Conservation (phyloP, 2,329 filamentous ascomycete genomes). For the Botrytis cinerea region DNA sequence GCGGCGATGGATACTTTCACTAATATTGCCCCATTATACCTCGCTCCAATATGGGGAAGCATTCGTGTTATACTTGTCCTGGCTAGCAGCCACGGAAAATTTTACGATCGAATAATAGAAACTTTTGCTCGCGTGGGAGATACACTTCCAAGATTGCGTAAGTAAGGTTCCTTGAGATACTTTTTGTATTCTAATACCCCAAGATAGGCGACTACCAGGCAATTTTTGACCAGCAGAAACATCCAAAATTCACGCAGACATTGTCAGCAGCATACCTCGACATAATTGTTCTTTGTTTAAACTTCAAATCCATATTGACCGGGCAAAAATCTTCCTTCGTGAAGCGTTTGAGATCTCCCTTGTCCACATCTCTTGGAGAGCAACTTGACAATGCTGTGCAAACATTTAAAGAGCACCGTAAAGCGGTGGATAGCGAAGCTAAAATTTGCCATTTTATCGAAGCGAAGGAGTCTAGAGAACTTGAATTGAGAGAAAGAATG, state of each 20-base stretch:
- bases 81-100: not conserved
- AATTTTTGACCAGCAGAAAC: not conserved
- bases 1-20: not conserved
- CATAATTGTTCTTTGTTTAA: not conserved
- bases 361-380: not conserved
- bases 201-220: not conserved
- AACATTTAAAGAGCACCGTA: not conserved
- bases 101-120: constrained; percentile 12
- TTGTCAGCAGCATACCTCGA: constrained; percentile 9
- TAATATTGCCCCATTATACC: not conserved
- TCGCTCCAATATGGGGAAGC: not conserved
- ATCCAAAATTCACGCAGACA: not conserved
- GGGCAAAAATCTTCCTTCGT: not conserved
- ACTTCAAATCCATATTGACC: not conserved
- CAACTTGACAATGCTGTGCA: constrained; percentile 10
- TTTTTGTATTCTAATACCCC: not conserved
- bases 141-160: constrained; percentile 7
- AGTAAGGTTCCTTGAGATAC: no score
- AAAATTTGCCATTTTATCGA: not conserved
- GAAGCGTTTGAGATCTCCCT: not conserved
- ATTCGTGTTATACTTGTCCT: constrained; percentile 1
- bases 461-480: not conserved
- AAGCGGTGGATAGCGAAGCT: constrained; percentile 1
- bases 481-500: not conserved
- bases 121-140: constrained; percentile 11